Evolutionary conservation across 2,329 filamentous ascomycete genomes (phyloP).

Genomic region (Fusarium sp.): DNA sequence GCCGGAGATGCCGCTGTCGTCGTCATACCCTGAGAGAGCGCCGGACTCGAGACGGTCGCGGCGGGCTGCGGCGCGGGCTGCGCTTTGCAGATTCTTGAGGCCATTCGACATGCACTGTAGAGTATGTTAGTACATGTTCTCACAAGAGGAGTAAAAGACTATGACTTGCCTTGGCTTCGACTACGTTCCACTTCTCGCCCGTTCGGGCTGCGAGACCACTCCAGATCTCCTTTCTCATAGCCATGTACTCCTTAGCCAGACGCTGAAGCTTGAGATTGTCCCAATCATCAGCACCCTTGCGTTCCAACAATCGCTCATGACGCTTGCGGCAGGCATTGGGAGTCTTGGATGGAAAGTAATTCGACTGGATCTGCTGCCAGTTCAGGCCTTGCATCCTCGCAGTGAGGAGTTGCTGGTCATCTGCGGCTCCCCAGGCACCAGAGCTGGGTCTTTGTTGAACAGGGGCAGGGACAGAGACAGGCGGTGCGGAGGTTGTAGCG

Average conservation of each 20-base stretch:
- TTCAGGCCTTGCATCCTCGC: constrained; percentile 81
- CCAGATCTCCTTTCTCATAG: constrained; percentile 85
- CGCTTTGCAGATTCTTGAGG: constrained; percentile 80
- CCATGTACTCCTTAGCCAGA: constrained; percentile 82
- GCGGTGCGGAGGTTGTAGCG: constrained; percentile 45
- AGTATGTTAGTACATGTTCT: constrained; percentile 1
- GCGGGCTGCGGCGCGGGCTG: constrained; percentile 72
- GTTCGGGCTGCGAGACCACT: constrained; percentile 74
- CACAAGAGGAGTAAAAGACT: background rate
- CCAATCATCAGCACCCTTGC: constrained; percentile 79
- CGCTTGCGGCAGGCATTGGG: constrained; percentile 89
- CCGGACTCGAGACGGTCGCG: constrained; percentile 68
- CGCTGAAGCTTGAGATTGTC: constrained; percentile 78
- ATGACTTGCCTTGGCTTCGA: constrained; percentile 67
- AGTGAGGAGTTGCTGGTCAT: constrained; percentile 78
- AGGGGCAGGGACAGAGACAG: constrained; percentile 53
- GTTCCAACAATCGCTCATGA: constrained; percentile 85
- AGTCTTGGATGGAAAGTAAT: constrained; percentile 81
- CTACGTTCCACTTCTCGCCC: constrained; percentile 85
- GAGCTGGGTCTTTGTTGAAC: constrained; percentile 67
- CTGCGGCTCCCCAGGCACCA: constrained; percentile 76
- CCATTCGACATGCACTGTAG: constrained; percentile 83
- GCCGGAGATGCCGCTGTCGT: constrained; percentile 77
- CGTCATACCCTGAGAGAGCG: constrained; percentile 64
- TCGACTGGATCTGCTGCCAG: constrained; percentile 82